phyloP scores from a whole-genome alignment of 192 early-diverging fungal genomes.

The Paraglomus occultum region DNA sequence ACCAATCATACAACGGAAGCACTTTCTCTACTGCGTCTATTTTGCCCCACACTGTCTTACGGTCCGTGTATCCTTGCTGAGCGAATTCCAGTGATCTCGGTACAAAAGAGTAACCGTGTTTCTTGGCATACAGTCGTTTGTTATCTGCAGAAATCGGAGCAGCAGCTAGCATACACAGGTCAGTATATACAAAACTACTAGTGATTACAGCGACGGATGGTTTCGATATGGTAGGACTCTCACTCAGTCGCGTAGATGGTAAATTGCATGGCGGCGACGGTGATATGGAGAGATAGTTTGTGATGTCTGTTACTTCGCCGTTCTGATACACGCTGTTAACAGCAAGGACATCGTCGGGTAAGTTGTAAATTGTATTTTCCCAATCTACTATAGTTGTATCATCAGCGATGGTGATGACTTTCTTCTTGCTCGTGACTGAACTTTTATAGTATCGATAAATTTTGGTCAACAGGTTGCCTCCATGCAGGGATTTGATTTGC shows the following conservation, averaged over 20 bases:
- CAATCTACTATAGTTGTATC: constrained; percentile 35
- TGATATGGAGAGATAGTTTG: constrained; percentile 31
- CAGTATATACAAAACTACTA: constrained; percentile 52
- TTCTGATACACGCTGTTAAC: constrained; percentile 48
- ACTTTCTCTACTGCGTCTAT: constrained; percentile 54
- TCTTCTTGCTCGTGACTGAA: constrained; percentile 26
- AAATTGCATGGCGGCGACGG: constrained; percentile 33
- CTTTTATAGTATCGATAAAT: too few species aligned
- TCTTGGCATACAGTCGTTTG: constrained; percentile 50
- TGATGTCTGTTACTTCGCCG: constrained; percentile 43
- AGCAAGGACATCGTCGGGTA: constrained; percentile 34
- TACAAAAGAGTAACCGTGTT: constrained; percentile 56
- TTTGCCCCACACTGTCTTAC: constrained; percentile 60
- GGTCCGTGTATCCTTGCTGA: constrained; percentile 45
- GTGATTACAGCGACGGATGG: constrained; percentile 48
- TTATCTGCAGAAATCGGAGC: constrained; percentile 46
- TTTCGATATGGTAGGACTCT: constrained; percentile 11
- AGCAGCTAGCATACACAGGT: constrained; percentile 54
- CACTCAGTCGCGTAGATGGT: neutral
- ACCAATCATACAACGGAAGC: constrained; percentile 58
- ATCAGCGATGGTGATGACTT: too few species aligned
- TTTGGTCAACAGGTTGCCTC: constrained; percentile 31
- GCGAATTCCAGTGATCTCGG: constrained; percentile 54
- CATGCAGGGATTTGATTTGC: too few species aligned
- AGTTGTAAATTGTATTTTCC: constrained; percentile 46